Conservation (phyloP, 2,329 filamentous ascomycete species). For the Alternaria sp. region DNA sequence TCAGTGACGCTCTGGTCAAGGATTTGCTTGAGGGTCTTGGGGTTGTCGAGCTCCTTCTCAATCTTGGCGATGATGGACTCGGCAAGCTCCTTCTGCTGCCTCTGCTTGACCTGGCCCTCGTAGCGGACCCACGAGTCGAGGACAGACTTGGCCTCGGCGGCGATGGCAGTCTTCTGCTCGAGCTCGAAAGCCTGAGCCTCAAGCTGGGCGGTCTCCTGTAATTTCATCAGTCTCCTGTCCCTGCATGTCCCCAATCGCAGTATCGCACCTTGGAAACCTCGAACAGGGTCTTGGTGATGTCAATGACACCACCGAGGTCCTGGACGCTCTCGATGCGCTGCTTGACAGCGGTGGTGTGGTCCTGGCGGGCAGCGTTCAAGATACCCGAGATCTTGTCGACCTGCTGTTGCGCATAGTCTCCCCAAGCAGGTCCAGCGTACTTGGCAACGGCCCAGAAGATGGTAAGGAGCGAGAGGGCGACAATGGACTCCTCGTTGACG, state of each 20-base stretch:
- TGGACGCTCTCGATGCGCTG: constrained; percentile 91
- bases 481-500: constrained; percentile 98
- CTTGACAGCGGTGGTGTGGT: constrained; percentile 97
- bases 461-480: constrained; percentile 89
- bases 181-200: constrained; percentile 97
- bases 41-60: constrained; percentile 98
- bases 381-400: constrained; percentile 93
- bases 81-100: constrained; percentile 96
- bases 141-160: constrained; percentile 90
- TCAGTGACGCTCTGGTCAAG: constrained; percentile 95
- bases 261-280: constrained; percentile 91
- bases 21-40: constrained; percentile 96
- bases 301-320: constrained; percentile 93
- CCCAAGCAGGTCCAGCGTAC: constrained; percentile 92
- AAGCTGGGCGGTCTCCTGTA: constrained; percentile 92
- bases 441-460: constrained; percentile 94
- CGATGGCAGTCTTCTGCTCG: constrained; percentile 93
- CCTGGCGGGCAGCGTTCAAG: constrained; percentile 89
- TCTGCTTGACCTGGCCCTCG: constrained; percentile 97
- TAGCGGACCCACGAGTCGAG: constrained; percentile 99
- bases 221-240: constrained; percentile 34
- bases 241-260: constrained; percentile 27
- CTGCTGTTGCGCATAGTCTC: constrained; percentile 89
- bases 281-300: constrained; percentile 96
- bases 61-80: constrained; percentile 96